A percentile compares a stretch with the other conserved stretches of the same genome.
Evolutionary conservation across 2,329 filamentous ascomycete genomes (phyloP).

Genomic region (Xylaria sp.): DNA sequence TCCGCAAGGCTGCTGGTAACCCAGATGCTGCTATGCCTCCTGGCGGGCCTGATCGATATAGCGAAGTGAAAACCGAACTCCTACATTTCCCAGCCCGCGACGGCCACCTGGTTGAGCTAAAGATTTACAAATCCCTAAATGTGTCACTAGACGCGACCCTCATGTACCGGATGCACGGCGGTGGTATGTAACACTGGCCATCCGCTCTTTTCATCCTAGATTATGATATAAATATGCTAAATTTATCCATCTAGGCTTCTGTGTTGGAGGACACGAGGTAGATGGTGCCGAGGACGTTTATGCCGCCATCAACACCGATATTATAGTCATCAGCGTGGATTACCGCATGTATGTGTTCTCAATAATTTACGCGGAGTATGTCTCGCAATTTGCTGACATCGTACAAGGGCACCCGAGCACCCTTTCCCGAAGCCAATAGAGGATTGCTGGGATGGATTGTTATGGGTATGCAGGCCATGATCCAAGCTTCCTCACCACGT

Average conservation of each 20-base stretch:
- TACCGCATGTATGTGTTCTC: constrained; percentile 48
- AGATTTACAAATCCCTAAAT: constrained; percentile 48
- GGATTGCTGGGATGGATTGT: constrained; percentile 61
- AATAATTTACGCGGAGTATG: neutral
- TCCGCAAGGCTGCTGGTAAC: constrained; percentile 46
- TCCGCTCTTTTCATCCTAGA: neutral
- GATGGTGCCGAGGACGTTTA: constrained; percentile 52
- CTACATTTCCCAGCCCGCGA: constrained; percentile 48
- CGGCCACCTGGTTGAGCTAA: constrained; percentile 50
- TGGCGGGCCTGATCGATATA: constrained; percentile 48
- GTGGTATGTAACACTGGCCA: constrained; percentile 38
- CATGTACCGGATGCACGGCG: constrained; percentile 52
- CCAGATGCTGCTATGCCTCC: constrained; percentile 42
- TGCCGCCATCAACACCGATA: constrained; percentile 47
- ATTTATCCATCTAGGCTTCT: constrained; percentile 2
- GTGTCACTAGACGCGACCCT: constrained; percentile 40
- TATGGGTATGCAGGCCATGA: constrained; percentile 47
- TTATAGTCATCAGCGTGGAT: constrained; percentile 52
- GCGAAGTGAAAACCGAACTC: constrained; percentile 48
- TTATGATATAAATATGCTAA: neutral
- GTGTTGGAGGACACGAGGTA: constrained; percentile 48
- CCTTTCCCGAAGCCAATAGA: constrained; percentile 61
- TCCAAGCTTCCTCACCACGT: neutral
- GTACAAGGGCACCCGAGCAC: constrained; percentile 59
- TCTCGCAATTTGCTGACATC: constrained; percentile 29